Base-by-base conservation (phyloP, 1,139 yeast genomes). In the Kodamaea derodonti region DNA sequence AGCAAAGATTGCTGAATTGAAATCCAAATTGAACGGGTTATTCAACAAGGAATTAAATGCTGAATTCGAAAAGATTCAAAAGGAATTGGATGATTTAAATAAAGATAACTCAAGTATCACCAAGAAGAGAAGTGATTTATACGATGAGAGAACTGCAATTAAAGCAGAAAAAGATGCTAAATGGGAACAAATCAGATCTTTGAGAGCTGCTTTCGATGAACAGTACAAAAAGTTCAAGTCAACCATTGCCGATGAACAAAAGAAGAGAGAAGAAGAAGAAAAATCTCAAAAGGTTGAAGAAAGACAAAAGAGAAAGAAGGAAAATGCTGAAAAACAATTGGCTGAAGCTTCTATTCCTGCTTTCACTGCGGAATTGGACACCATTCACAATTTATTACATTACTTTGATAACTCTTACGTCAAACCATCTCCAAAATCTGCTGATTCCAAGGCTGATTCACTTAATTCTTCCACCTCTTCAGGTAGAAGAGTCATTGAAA, bases 291-390 rank as follows among this genome's bases (percentile, higher is more conserved):
- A 71, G 58, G 60, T 68, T 45, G 64, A 75, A 47, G 78, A 81
- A 57, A 82, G 79, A 60, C 72, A 74, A 54, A 71, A 73, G 40
- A 80, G 72, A 56, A 73, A 74, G 49, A 71, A 78, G 60, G 78
- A 78, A 44, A 71, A 74, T 54, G 80, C 92, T 46, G 87, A 84
- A 52, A 68, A 71, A 45, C 74, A 75, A 52, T 70, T 80, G 59
- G 68, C 73, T 37, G 77, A 74, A 42, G 88, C 88, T 36, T 84
- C 90, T 24, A 69, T 72, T 51, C 96, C 97, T 29, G 97, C 97
- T 26, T 90, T 84, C 66, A 78, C 82, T 42, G 65, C 65, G 32
- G 92, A 87, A 64, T 80, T 86, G 51, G 72, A 70, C 49, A 69
- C 82, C 42, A 85, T 92, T 54, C 87, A 86, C 62, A 68, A 72